Conservation (phyloP, 345 rosid species). For the Zanthoxylum bungeanum region DNA sequence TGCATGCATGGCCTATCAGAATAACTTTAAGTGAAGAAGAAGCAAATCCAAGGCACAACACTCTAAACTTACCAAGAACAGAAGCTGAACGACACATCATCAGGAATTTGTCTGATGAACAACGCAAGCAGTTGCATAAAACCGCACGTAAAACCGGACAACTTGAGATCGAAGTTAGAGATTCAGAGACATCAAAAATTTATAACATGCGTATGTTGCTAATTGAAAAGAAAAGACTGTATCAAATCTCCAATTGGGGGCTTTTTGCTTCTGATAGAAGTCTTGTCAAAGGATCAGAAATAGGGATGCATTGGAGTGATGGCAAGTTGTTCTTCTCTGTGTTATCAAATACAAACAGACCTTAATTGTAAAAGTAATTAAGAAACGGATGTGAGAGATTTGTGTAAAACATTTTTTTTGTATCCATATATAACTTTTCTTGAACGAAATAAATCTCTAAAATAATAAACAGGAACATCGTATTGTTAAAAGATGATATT, state of each 20-base stretch:
- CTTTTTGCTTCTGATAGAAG: neutral
- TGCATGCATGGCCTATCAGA: slow-evolving; percentile 1
- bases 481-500: too few species aligned
- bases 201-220: neutral
- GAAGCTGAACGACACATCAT: neutral
- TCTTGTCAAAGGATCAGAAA: neutral
- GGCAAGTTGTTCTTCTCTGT: neutral
- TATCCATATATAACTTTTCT: too few species aligned
- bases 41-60: neutral
- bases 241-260: neutral
- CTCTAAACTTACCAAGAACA: neutral
- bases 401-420: too few species aligned
- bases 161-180: neutral
- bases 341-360: neutral
- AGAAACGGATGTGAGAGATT: too few species aligned
- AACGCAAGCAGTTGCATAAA: neutral
- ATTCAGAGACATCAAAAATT: neutral
- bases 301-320: slow-evolving; percentile 1
- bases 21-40: neutral
- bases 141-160: too few species aligned
- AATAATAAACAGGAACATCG: too few species aligned
- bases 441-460: too few species aligned
- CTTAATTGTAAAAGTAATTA: too few species aligned
- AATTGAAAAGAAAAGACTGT: neutral
- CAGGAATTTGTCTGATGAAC: neutral